Base-by-base conservation (phyloP, 202 grass and related monocot species). In the Eragrostis tef region DNA sequence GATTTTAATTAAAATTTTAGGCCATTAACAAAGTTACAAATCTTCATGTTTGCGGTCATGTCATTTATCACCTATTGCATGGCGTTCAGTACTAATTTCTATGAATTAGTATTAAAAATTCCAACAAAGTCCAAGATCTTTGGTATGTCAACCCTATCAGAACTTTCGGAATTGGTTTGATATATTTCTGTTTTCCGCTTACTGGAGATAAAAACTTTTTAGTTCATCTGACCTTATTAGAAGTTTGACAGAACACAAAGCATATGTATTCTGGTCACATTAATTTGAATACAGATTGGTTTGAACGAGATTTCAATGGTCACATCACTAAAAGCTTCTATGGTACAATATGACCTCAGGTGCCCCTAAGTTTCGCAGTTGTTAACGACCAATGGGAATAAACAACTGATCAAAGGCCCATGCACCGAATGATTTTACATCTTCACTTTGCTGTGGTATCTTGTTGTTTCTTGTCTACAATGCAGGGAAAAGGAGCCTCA, bases 371-470 rank as follows among this genome's bases (percentile, higher is more conserved):
- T 44, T 82, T 82, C 52, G 26, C 68, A n/a, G 41, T 82, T 72
- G 34, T 68, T 68, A 58, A 59, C 45, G 63, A 59, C 72, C 51
- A 69, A 76, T 59, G 41, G 17, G 75, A 56, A 6, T 47, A 73
- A 65, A 47, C 34, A 45, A 7, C 39, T 6, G 6, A 7, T 29
- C 12, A 53, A 3, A 66, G 81, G 81, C 59, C 80, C 34, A 78
- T 39, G 31, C 19, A 58, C 42, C 6, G 48, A 9, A 74, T 74
- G 68, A 49, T 39, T 65, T 47, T 66, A 61, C 52, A 62, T 44
- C 21, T 51, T 31, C 75, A 53, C 69, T 79, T 87, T 79, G 27
- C 41, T 27, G 77, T 52, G 45, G 44, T 49, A 70, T 88, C 76
- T 52, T 69, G 52, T 62, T 67, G 70, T 25, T 70, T 15, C 27